A percentile compares a stretch with the other conserved stretches of the same genome.
These are phyloP conservation scores for Tricholoma matsutake DNA, from an alignment of 768 basidiomycete genomes.

Conservation along the genomic window DNA sequence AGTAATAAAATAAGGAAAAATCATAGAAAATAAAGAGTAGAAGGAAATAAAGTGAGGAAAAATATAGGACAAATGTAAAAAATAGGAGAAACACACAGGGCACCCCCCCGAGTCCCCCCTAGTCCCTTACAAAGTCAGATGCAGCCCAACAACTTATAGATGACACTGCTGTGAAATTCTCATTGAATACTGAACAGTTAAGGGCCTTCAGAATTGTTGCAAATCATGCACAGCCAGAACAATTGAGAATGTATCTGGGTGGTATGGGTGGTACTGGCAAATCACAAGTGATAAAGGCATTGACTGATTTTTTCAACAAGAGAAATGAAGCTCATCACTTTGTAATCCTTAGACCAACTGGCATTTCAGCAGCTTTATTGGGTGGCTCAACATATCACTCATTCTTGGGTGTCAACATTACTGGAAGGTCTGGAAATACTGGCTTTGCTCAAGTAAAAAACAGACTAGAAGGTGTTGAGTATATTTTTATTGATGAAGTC, in stretches of 20 bases:
- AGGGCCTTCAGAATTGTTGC: slow-evolving; percentile 27
- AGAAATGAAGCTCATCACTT: too few relatives aligned
- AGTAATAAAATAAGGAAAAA: too few relatives aligned
- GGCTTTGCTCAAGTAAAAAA: slow-evolving; percentile 1
- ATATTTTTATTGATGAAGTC: slow-evolving; percentile 39
- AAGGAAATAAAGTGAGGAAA: too few relatives aligned
- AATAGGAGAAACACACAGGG: too few relatives aligned
- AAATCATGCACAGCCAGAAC: slow-evolving; percentile 17
- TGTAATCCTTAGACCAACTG: too few relatives aligned
- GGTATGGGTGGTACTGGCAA: too few relatives aligned
- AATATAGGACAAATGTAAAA: too few relatives aligned
- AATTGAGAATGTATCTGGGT: slow-evolving; percentile 28
- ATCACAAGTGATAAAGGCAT: slow-evolving; percentile 25
- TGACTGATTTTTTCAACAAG: too few relatives aligned
- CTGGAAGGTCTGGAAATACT: neutral
- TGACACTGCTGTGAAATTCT: slow-evolving; percentile 4
- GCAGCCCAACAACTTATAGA: neutral
- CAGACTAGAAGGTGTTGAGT: slow-evolving; percentile 25
- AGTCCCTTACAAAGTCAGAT: neutral
- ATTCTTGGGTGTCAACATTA: slow-evolving; percentile 9
- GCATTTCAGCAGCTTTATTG: too few relatives aligned
- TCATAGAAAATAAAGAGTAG: too few relatives aligned
- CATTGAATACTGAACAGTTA: slow-evolving; percentile 31
- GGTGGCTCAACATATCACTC: slow-evolving; percentile 29
- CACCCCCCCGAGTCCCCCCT: too few relatives aligned